These are phyloP conservation scores for Cymbopogon citratus DNA, from an alignment of 176 grass and related monocot species.

Conservation along the genomic window DNA sequence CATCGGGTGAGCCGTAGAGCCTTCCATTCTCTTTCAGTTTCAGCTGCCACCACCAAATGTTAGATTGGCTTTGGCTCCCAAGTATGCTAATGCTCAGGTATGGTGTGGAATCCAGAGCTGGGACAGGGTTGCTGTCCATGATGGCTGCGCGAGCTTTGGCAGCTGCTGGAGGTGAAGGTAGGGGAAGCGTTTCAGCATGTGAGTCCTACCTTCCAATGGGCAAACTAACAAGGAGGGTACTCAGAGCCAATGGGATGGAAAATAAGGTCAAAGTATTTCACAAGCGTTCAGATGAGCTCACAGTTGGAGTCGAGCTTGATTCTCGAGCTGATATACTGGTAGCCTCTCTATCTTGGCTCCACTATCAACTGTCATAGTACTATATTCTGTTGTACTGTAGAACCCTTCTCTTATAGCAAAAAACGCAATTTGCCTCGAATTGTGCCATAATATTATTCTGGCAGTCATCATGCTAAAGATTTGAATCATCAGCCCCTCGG, in stretches of 20 bases:
- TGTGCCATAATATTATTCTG: not conserved
- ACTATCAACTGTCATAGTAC: not conserved
- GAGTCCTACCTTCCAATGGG: constrained; percentile 95
- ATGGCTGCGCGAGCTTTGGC: constrained; percentile 63
- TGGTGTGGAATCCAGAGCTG: constrained; percentile 53
- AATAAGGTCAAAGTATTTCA: constrained; percentile 62
- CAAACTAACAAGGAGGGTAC: constrained; percentile 69
- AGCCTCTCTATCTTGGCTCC: not conserved
- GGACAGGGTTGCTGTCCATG: constrained; percentile 92
- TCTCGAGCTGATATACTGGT: constrained; percentile 74
- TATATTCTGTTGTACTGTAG: not conserved
- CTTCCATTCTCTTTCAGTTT: not conserved
- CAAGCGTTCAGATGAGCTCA: constrained; percentile 79
- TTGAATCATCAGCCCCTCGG: not conserved
- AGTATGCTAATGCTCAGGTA: constrained; percentile 18
- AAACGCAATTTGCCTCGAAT: not conserved
- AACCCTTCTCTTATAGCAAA: not conserved
- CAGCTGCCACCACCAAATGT: not conserved
- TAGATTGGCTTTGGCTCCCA: not conserved
- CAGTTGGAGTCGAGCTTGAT: constrained; percentile 54
- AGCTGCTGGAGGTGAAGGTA: constrained; percentile 30
- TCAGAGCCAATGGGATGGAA: constrained; percentile 67
- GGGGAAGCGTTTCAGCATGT: constrained; percentile 54
- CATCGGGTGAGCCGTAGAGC: constrained; percentile 56
- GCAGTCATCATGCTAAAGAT: not conserved